phyloP scores from a whole-genome alignment of 1,284 basidiomycete species.

The Sparassis latifolia region DNA sequence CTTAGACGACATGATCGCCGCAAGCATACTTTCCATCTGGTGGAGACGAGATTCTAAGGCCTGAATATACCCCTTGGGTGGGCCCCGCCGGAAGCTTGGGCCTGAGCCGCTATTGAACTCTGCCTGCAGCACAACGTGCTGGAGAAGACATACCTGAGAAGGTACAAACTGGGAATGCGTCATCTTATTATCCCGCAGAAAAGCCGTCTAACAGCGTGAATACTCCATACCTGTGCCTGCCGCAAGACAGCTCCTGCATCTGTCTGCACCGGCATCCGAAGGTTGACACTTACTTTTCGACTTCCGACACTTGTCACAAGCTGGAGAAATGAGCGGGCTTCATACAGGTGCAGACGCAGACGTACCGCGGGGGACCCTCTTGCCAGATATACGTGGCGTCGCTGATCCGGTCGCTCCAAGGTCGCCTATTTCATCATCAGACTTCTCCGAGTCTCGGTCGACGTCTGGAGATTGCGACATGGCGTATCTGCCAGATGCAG shows the following conservation, averaged over 20 bases:
- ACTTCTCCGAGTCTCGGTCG: neutral
- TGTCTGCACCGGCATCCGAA: slow-evolving; percentile 35
- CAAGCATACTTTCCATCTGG: slow-evolving; percentile 80
- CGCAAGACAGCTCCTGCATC: slow-evolving; percentile 65
- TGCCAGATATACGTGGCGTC: neutral
- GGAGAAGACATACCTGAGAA: slow-evolving; percentile 50
- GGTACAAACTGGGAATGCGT: slow-evolving; percentile 51
- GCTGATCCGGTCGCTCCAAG: neutral
- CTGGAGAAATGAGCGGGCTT: slow-evolving; percentile 31
- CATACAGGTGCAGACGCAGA: neutral
- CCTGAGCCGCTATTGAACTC: slow-evolving; percentile 34
- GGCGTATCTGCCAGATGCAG: too few relatives aligned
- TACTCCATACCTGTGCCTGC: slow-evolving; percentile 45
- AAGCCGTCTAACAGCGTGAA: neutral
- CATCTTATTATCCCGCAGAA: neutral
- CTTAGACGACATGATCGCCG: slow-evolving; percentile 66
- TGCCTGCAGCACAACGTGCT: neutral
- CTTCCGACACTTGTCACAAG: slow-evolving; percentile 80
- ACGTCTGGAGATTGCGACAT: too few relatives aligned
- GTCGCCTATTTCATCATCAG: neutral
- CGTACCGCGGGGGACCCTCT: neutral
- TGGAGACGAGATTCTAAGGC: slow-evolving; percentile 86
- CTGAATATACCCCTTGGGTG: slow-evolving; percentile 86
- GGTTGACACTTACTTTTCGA: slow-evolving; percentile 83
- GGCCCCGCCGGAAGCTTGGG: slow-evolving; percentile 75